Conservation (phyloP, 140 eudicot species). For the Flaveria floridana region DNA sequence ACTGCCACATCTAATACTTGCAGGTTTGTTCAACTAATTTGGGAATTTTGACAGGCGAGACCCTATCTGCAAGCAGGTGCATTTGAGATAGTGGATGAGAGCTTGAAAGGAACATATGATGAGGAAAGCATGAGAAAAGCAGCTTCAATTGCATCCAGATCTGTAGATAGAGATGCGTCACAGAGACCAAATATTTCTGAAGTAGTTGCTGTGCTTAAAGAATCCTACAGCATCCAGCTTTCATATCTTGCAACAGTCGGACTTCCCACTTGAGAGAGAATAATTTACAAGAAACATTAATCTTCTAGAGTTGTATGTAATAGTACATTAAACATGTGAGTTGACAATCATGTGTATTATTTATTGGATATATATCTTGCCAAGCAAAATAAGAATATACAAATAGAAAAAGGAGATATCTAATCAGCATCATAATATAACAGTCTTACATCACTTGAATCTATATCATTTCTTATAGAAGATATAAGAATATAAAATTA, state of each 20-base stretch:
- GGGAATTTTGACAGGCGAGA: conserved; percentile 59
- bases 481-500: conserved; percentile 20
- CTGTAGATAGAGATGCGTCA: conserved; percentile 82
- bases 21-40: conserved; percentile 16
- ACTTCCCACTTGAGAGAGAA: conserved; percentile 37
- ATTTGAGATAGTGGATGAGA: conserved; percentile 88
- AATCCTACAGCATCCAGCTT: conserved; percentile 78
- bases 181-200: conserved; percentile 76
- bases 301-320: conserved; percentile 29
- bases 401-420: background rate
- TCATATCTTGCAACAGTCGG: conserved; percentile 65
- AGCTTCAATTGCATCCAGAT: conserved; percentile 71
- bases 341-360: conserved; percentile 14
- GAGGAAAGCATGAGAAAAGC: conserved; percentile 78
- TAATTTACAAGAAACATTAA: conserved; percentile 3
- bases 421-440: conserved; percentile 17
- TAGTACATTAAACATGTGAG: conserved; percentile 22
- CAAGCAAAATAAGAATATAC: background rate
- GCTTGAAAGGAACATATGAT: conserved; percentile 60
- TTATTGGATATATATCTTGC: conserved; percentile 22
- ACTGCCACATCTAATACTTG: conserved; percentile 22
- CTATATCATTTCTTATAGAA: conserved; percentile 12
- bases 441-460: conserved; percentile 2
- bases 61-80: conserved; percentile 90
- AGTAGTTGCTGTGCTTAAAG: conserved; percentile 72